Percentiles rank a stretch among this genome's conserved stretches.
These are phyloP conservation scores for Aureobasidium sp. DNA, from an alignment of 2,329 filamentous ascomycete species.

Conservation along the genomic window DNA sequence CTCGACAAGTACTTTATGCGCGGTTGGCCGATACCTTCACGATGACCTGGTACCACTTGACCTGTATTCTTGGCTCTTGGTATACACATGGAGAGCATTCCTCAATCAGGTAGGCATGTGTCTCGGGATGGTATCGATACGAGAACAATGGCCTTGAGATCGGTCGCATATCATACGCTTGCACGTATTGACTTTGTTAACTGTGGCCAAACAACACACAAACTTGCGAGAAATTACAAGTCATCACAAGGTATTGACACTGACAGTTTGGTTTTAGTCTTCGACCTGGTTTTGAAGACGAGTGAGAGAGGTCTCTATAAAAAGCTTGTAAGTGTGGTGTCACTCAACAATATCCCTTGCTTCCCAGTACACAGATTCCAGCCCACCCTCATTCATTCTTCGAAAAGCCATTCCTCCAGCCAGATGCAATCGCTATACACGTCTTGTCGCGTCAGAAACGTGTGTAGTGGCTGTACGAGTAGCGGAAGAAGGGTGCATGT, in stretches of 20 bases:
- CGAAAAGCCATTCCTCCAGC: slow-evolving; percentile 5
- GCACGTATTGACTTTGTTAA: neutral
- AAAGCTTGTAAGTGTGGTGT: neutral
- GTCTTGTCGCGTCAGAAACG: slow-evolving; percentile 2
- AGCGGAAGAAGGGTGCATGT: neutral
- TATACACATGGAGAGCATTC: neutral
- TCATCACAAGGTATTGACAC: neutral
- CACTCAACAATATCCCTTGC: neutral
- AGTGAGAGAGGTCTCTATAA: too few species aligned
- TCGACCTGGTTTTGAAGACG: too few species aligned
- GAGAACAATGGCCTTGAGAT: neutral
- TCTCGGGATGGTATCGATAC: neutral
- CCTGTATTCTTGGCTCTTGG: neutral
- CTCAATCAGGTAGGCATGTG: neutral
- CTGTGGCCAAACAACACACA: neutral
- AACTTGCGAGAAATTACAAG: neutral
- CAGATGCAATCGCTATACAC: slow-evolving; percentile 3
- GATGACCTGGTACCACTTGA: neutral
- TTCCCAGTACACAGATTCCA: neutral
- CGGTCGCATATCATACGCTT: neutral
- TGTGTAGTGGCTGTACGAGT: neutral
- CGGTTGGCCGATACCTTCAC: neutral
- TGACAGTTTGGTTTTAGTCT: too few species aligned
- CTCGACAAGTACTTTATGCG: too few species aligned
- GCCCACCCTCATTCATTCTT: slow-evolving; percentile 8